A percentile compares a stretch with the other conserved stretches of the same genome.
Conservation (phyloP, 202 grass and related monocot genomes). For the Zoysia matrella region DNA sequence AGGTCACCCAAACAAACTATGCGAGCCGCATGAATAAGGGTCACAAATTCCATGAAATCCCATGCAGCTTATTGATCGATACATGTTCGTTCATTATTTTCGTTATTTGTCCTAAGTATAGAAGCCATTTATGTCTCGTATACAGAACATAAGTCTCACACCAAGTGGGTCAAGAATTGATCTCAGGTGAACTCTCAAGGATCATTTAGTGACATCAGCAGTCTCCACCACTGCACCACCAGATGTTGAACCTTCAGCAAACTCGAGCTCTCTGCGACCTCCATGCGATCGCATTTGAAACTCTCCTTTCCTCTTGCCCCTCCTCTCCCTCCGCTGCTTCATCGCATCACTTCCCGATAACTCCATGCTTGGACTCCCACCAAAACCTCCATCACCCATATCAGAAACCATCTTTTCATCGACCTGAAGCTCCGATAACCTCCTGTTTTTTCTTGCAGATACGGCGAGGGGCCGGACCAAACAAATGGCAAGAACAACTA, state of each 20-base stretch:
- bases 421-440: slow-evolving; percentile 13
- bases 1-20: not conserved
- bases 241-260: slow-evolving; percentile 18
- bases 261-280: slow-evolving; percentile 16
- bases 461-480: not conserved
- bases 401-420: not conserved
- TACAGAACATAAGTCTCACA: slow-evolving; percentile 9
- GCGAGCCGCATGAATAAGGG: slow-evolving; percentile 7
- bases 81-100: too few species aligned
- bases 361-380: not conserved
- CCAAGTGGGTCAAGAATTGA: not conserved
- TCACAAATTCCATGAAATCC: slow-evolving; percentile 12
- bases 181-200: not conserved
- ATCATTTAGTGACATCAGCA: slow-evolving; percentile 5
- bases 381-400: slow-evolving; percentile 5
- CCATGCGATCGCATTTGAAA: not conserved
- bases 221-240: slow-evolving; percentile 9
- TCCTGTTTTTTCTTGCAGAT: not conserved
- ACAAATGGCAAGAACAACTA: slow-evolving; percentile 19
- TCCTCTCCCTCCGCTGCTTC: slow-evolving; percentile 40
- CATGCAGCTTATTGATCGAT: too few species aligned
- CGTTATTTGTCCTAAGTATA: not conserved
- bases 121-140: not conserved
- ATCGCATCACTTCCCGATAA: not conserved
- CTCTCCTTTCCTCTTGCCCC: slow-evolving; percentile 4